Base-by-base conservation (phyloP, 2,329 filamentous ascomycete species). In the Fusarium graminum region DNA sequence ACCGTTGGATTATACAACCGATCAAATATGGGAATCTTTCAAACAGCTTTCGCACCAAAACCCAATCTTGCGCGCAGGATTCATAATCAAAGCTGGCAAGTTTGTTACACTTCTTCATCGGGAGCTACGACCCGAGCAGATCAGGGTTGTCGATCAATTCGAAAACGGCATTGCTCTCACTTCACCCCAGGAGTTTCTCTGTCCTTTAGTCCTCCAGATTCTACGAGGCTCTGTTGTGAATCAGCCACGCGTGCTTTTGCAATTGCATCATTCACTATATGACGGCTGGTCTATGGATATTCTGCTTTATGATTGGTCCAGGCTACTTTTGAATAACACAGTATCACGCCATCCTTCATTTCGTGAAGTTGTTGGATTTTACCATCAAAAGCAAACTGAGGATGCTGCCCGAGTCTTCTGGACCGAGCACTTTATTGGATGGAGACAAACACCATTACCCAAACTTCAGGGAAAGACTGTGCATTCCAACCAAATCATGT, bases 201-300 rank as follows among this genome's bases (percentile, higher is more conserved):
- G 51, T 4, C 92, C 93, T 1, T 79, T 94, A 14, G 78, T 75
- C 16, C 77, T 93, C n/a, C 85, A 92, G 59, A 77, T 93, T 3
- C 39, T 52, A 10, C 68, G 69, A 13, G 30, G 50, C 9, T 17
- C 69, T 9, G 17, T 67, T 17, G 19, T 29, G 10, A 47, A 73
- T 6, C 53, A 74, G 4, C 70, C 74, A 30, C 68, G 79, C 10
- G 47, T 75, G 6, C 76, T 86, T 12, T 52, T 92, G 42, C 82
- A 90, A 13, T 80, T 96, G 0, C 93, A 97, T 74, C 94, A 97
- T 77, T 88, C 92, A 1, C 75, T 96, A 1, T 97, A 97, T 73
- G 94, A 97, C 76, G 94, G 93, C n/a, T 97, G 94, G 94, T 94
- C 93, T 0, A 85, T 93, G 73, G 91, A 97, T 50, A 80, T 94